Evolutionary conservation across 306 rosid species (phyloP), one percentile per base, ranked within the genome.

Genomic region (Dalbergia cultrata): DNA sequence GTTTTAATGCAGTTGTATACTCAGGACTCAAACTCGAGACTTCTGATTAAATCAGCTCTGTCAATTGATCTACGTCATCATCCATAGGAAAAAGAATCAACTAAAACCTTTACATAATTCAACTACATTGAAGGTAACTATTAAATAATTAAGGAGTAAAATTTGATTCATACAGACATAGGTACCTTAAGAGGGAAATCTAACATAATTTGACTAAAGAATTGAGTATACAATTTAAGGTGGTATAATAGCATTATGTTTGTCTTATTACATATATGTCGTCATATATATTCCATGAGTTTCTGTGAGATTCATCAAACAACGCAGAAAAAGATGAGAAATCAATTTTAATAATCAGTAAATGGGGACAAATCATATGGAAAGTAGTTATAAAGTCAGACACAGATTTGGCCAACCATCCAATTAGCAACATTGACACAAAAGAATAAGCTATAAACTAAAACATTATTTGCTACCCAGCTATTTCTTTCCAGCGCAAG

Each of bases 401-500:
- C 49, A 66, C 9, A 76, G 83, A 78, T 90, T 81, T 81, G 81
- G 87, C 90, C 88, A 88, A 82, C 86, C 81, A 86, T 84, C 76
- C 84, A 70, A 74, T 66, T 56, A 73, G 17, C 41, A 72, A 13
- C 8, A 16, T 54, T 44, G 13, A 26, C 61, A 80, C 13, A 78
- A 78, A 37, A 39, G 3, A 0, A 7, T 26, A 44, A 44, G 21
- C 22, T n/a, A 45, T 44, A 58, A 79, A 45, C 63, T 7, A 69
- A 8, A 57, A 43, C 49, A 78, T 33, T 7, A 45, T 56, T 69
- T 43, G 53, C 50, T 59, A 68, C 19, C n/a, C n/a, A n/a, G n/a
- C n/a, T 49, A 5, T 49, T 34, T 31, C 50, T 65, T 67, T 53
- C 34, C 64, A 50, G 10, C 26, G 6, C 26, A 44, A 70, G 43